Conservation (phyloP, 2,329 filamentous ascomycete species). For the Aspergillus transmontanensis region DNA sequence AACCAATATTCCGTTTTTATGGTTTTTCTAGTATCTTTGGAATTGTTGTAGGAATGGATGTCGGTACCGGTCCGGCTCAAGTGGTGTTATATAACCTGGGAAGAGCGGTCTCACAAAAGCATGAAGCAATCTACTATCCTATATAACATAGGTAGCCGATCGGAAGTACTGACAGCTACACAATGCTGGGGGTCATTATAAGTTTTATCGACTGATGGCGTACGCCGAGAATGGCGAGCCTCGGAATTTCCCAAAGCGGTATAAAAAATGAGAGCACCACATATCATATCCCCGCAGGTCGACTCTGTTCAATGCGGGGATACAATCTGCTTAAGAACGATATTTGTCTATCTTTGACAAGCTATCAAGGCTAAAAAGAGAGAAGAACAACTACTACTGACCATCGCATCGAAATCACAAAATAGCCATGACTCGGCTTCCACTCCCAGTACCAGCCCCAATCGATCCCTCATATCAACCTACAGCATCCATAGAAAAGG, state of each 20-base stretch:
- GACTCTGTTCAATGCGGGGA: no score
- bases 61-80: no score
- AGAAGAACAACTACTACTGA: neutral
- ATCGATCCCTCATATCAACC: slow-evolving; percentile 14
- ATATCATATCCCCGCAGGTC: neutral
- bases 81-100: no score
- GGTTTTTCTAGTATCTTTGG: no score
- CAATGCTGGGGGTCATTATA: no score
- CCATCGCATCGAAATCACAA: neutral
- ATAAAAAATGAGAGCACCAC: neutral
- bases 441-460: slow-evolving; percentile 11
- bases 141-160: no score
- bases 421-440: slow-evolving; percentile 8
- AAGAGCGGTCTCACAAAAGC: no score
- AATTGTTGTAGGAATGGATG: no score
- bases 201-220: no score
- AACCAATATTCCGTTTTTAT: no score
- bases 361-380: neutral
- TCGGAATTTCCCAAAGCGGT: neutral
- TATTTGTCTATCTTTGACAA: neutral
- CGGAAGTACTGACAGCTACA: no score
- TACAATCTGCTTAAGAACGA: neutral
- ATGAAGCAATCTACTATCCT: no score
- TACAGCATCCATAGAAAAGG: slow-evolving; percentile 19
- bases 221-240: neutral